Percentiles rank a stretch among this genome's conserved stretches.
These are phyloP conservation scores for Austroboletus festivus DNA, from an alignment of 768 basidiomycete species.

Conservation along the genomic window DNA sequence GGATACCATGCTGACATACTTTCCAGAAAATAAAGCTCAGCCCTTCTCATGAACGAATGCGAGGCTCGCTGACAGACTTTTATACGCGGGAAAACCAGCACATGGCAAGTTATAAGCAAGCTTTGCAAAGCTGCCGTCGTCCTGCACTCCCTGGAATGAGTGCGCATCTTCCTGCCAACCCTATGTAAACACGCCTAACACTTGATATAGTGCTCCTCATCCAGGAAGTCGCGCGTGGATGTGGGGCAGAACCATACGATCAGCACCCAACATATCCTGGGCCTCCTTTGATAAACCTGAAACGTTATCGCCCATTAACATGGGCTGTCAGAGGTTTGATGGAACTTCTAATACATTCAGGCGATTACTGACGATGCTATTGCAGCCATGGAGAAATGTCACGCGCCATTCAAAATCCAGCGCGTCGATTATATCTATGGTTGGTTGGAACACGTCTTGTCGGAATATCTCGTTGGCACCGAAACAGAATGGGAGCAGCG, in stretches of 20 bases:
- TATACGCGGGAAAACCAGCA: constrained; percentile 26
- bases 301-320: constrained; percentile 35
- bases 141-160: constrained; percentile 34
- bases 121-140: constrained; percentile 26
- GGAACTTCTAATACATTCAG: background rate
- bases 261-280: constrained; percentile 26
- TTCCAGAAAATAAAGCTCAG: constrained; percentile 27
- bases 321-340: constrained; percentile 41
- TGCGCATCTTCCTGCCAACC: constrained; percentile 1
- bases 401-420: constrained; percentile 40
- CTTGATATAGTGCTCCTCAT: constrained; percentile 29
- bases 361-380: background rate
- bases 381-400: constrained; percentile 46
- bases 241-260: constrained; percentile 29
- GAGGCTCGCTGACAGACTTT: constrained; percentile 15
- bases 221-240: constrained; percentile 31
- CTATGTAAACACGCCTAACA: constrained; percentile 2
- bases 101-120: constrained; percentile 30
- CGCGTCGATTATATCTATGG: constrained; percentile 33
- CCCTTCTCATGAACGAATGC: constrained; percentile 21
- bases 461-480: constrained; percentile 24
- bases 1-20: background rate
- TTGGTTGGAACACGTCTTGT: constrained; percentile 39
- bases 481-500: constrained; percentile 28
- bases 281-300: constrained; percentile 36